Base-by-base conservation (phyloP, 768 basidiomycete genomes). In the Dioszegia crocea region DNA sequence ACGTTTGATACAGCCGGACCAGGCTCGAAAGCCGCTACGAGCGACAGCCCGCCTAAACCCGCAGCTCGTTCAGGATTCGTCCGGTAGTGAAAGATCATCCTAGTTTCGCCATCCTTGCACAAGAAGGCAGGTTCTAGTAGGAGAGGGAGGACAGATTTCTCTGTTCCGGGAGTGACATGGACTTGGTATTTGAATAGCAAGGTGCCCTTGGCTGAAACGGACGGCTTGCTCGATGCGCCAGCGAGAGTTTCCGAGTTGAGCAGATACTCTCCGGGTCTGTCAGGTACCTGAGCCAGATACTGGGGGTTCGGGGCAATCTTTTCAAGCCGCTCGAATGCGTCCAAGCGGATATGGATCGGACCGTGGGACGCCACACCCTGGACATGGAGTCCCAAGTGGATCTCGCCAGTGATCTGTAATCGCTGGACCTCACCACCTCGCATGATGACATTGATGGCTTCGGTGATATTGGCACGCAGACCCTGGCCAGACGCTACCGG, bases 231-330 rank as follows among this genome's bases (percentile, higher is more conserved):
- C 3, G 71, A 56, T 0, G 71, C 63, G 0, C 62, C 48, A 2
- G 71, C 62, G 23, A 76, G 72, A 1, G 71, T 65, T 50, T 72
- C 69, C 11, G 71, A 54, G 46, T 76, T 71, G 27, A 79, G 65
- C 33, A 68, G 66, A 65, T 76, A 80, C 59, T 78, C 77, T 31
- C 78, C 78, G 1, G 73, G 68, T 26, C 39, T 60, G 19, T 71
- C 70, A n/a, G 74, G 72, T 11, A 75, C 60, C 33, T 76, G 61
- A 44, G 65, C 50, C 12, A 80, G 62, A 60, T 70, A 79, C 2
- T 71, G 65, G 19, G 77, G 71, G 60, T 80, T 80, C 2, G 79
- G 79, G 5, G 78, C 79, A n/a, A 76, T 74, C 62, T 80, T 80
- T 39, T 80, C 79, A n/a, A 79, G 62, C 17, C 59, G 59, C 52